Base-by-base conservation (phyloP, 78 protist species). In the Monosiga brevicollis region DNA sequence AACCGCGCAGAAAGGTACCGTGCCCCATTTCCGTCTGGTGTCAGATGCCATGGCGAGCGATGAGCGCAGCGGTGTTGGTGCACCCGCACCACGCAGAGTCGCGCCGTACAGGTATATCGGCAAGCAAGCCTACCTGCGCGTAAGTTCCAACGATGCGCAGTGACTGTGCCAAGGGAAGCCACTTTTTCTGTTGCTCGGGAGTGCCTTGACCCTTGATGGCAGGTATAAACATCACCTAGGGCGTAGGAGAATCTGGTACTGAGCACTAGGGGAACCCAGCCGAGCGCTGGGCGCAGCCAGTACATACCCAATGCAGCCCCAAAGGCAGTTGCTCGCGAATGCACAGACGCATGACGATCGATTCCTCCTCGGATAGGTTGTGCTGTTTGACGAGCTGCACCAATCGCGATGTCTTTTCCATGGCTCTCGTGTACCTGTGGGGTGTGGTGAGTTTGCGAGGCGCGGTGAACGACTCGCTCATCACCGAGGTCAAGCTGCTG, bases 21-120 rank as follows among this genome's bases (percentile, higher is more conserved):
- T 88, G 91, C 34, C 91, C 91, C 20, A 84, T 38, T 76, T 88
- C 91, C 42, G 91, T 88, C 86, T 62, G 73, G 73, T 6, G 2
- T 3, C 25, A 23, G 29, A 11, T 49, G 62, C 62, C 62, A n/a
- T n/a, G n/a, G n/a, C n/a, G n/a, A n/a, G n/a, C n/a, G n/a, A n/a
- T n/a, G n/a, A n/a, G n/a, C n/a, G n/a, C n/a, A n/a, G n/a, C n/a
- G n/a, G n/a, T n/a, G n/a, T n/a, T n/a, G n/a, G n/a, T n/a, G n/a
- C n/a, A n/a, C n/a, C n/a, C n/a, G n/a, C n/a, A n/a, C n/a, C n/a
- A n/a, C n/a, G n/a, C n/a, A n/a, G n/a, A n/a, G n/a, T n/a, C n/a
- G n/a, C n/a, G n/a, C n/a, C n/a, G n/a, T n/a, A n/a, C n/a, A n/a
- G n/a, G n/a, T n/a, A n/a, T n/a, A n/a, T n/a, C n/a, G n/a, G n/a